Conservation (phyloP, 208 protist species). For the Trypanosoma vivax region DNA sequence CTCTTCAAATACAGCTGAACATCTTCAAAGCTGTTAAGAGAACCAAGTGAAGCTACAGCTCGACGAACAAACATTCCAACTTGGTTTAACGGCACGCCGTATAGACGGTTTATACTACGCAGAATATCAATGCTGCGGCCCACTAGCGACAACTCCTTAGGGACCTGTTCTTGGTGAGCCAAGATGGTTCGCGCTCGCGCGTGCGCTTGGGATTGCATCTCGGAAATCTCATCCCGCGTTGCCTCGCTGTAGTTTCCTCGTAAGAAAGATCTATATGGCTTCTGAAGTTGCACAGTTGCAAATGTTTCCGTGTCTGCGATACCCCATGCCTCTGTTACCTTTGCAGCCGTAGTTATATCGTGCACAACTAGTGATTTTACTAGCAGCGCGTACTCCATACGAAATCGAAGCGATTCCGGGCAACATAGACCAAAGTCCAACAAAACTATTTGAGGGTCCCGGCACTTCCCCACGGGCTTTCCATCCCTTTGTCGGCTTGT, state of each 20-base stretch:
- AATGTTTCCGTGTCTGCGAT: constrained; percentile 66
- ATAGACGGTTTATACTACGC: constrained; percentile 70
- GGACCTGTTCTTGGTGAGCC: constrained; percentile 44
- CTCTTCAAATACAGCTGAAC: constrained; percentile 39
- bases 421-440: constrained; percentile 78
- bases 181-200: constrained; percentile 38
- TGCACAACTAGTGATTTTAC: constrained; percentile 68
- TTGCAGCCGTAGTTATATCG: constrained; percentile 45
- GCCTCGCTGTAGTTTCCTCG: constrained; percentile 55
- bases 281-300: constrained; percentile 71
- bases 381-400: constrained; percentile 71
- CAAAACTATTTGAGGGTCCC: constrained; percentile 46
- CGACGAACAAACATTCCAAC: constrained; percentile 70
- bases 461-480: neutral
- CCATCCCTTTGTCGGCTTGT: neutral
- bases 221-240: constrained; percentile 51
- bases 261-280: constrained; percentile 45
- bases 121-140: constrained; percentile 75
- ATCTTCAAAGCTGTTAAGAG: constrained; percentile 45
- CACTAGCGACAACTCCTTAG: constrained; percentile 67
- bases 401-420: constrained; percentile 63
- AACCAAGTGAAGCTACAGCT: constrained; percentile 50
- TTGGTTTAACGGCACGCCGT: constrained; percentile 71
- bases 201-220: constrained; percentile 46
- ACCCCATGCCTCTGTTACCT: constrained; percentile 60